Percentiles rank a stretch among this genome's conserved stretches.
phyloP scores from a whole-genome alignment of 2,329 filamentous ascomycete genomes.

The Colletotrichum sp. region DNA sequence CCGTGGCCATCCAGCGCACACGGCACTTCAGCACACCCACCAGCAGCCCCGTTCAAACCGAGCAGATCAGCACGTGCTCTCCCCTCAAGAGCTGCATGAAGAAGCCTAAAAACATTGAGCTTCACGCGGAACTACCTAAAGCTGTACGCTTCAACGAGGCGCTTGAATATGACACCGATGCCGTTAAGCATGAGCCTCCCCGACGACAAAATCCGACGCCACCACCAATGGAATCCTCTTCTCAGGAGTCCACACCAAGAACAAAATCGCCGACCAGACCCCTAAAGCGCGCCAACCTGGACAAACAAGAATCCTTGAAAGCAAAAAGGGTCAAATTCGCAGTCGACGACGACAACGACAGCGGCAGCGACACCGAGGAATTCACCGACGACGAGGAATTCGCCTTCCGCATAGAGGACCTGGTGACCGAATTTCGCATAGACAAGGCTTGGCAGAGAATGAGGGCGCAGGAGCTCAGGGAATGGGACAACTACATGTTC shows the following conservation, averaged over 20 bases:
- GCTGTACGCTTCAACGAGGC: not conserved
- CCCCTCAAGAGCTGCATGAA: not conserved
- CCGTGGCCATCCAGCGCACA: not conserved
- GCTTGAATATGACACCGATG: not conserved
- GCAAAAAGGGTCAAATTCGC: not conserved
- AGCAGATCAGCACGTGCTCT: not conserved
- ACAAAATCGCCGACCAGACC: not conserved
- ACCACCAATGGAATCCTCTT: not conserved
- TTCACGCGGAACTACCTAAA: not conserved
- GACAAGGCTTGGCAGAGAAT: not conserved
- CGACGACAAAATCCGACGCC: not conserved
- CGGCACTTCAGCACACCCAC: not conserved
- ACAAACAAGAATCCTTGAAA: not conserved
- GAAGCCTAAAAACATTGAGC: not conserved
- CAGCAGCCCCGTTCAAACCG: not conserved
- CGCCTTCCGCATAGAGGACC: not conserved
- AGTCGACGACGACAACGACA: not conserved
- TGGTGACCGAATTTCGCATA: not conserved
- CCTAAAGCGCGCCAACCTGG: not conserved
- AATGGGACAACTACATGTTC: not conserved
- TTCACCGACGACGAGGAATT: not conserved
- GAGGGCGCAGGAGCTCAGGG: not conserved
- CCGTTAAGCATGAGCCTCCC: not conserved
- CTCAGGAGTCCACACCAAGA: not conserved
- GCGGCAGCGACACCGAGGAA: not conserved